These are phyloP conservation scores for Fusarium secorum DNA, from an alignment of 2,329 filamentous ascomycete species.

Conservation along the genomic window DNA sequence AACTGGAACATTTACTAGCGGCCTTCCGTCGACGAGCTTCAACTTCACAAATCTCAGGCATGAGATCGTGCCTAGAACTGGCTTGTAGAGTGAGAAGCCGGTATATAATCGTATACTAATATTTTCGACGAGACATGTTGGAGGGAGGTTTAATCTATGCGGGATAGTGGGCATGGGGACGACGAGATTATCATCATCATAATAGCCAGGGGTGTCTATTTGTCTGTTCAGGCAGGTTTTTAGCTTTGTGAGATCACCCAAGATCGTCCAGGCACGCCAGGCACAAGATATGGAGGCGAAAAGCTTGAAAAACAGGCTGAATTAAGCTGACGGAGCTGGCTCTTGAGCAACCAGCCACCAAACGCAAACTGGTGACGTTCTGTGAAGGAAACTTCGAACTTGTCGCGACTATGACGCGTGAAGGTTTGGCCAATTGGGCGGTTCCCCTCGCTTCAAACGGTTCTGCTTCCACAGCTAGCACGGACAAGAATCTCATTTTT, in stretches of 20 bases:
- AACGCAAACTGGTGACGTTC: conserved; percentile 7
- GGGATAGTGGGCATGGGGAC: conserved; percentile 1
- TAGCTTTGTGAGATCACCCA: conserved; percentile 13
- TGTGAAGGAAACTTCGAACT: conserved; percentile 19
- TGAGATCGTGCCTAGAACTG: conserved; percentile 16
- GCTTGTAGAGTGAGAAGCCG: conserved; percentile 23
- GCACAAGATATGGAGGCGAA: conserved; percentile 23
- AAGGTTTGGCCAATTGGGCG: conserved; percentile 33
- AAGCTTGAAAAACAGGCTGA: conserved; percentile 17
- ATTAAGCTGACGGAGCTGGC: neutral
- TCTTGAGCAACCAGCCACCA: conserved; percentile 20
- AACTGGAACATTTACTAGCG: neutral
- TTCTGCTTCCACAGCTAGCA: neutral
- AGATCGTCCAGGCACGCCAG: conserved; percentile 29
- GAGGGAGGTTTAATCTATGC: conserved; percentile 28
- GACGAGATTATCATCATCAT: conserved; percentile 2
- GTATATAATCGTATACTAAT: conserved; percentile 29
- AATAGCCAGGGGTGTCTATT: neutral
- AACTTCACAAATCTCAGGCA: neutral
- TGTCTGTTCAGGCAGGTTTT: neutral
- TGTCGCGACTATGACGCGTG: conserved; percentile 42
- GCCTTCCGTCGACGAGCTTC: conserved; percentile 6
- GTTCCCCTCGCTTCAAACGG: conserved; percentile 28
- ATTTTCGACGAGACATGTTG: conserved; percentile 22
- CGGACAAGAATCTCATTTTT: conserved; percentile 1